Evolutionary conservation across 306 rosid genomes (phyloP), one percentile per base, ranked within the genome.

Genomic region (Cercis canadensis): DNA sequence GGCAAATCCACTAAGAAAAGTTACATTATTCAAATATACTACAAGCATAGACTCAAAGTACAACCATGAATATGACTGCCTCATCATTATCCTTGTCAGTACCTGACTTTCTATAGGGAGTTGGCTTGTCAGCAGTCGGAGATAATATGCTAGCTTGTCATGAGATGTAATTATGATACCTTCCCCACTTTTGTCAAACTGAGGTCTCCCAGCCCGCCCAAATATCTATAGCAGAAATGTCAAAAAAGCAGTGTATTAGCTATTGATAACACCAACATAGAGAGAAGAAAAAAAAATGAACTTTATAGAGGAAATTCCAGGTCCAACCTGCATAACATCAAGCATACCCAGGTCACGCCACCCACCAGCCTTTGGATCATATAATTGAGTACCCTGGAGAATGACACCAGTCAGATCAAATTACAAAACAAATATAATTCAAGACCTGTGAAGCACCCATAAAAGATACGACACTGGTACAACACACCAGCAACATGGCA

Each of bases 81-180:
- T 58, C 63, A 49, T 2, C 17, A 32, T 46, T 65, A 49, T 59
- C 69, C 72, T 53, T n/a, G 46, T 55, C 44, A 76, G 58, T 84
- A 92, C 98, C 97, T 93, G 98, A 83, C 97, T 93, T 82, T 93
- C 98, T 73, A 90, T 93, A 17, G 97, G 97, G 54, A 93, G 97
- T 76, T 93, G 98, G 80, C 94, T 88, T 16, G 98, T 93, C 78
- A 93, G 77, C 78, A 93, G 75, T 47, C 98, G 90, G 65, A 93
- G 74, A 84, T 93, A 93, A 77, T 93, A 85, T 50, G 98, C 89
- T 68, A 90, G 86, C 75, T 90, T 93, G 65, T 93, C 97, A 44
- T 93, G 98, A 53, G 94, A 90, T 24, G 98, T 93, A 74, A 93
- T 93, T 66, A 93, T 93, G 82, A 93, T 90, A 55, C 98, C 98